A percentile compares a stretch with the other conserved stretches of the same genome.
Evolutionary conservation across 441 rosid species (phyloP).

Genomic region (Biscutella auriculata): DNA sequence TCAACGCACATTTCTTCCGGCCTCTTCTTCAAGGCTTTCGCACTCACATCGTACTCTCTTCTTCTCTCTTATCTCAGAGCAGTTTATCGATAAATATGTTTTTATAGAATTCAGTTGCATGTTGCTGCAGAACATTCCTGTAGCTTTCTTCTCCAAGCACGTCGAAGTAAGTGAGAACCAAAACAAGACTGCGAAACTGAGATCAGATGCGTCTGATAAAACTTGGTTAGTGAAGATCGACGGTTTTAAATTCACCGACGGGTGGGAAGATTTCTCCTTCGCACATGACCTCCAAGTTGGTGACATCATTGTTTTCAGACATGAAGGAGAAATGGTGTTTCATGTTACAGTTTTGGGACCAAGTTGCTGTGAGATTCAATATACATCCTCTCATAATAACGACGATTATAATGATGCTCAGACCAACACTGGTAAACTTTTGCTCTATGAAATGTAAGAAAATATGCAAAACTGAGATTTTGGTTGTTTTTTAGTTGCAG

Average conservation of each 20-base stretch:
- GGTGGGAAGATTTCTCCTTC: slow-evolving; percentile 13
- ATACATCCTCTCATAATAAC: background rate
- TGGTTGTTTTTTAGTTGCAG: background rate
- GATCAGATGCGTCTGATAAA: background rate
- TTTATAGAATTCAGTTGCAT: background rate
- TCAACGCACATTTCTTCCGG: slow-evolving; percentile 12
- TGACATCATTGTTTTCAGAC: slow-evolving; percentile 13
- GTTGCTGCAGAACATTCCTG: slow-evolving; percentile 17
- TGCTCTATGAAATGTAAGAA: background rate
- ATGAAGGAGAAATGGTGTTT: slow-evolving; percentile 15
- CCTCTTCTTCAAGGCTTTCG: slow-evolving; percentile 14
- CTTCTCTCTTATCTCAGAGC: background rate
- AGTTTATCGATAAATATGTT: background rate
- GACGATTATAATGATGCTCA: background rate
- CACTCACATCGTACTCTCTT: slow-evolving; percentile 14
- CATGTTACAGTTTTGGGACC: slow-evolving; percentile 17
- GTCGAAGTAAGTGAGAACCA: slow-evolving; percentile 6
- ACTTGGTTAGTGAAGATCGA: slow-evolving; percentile 19
- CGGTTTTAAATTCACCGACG: slow-evolving; percentile 5
- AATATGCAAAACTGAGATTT: background rate
- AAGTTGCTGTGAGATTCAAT: slow-evolving; percentile 11
- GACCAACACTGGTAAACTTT: slow-evolving; percentile 6
- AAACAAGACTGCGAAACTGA: slow-evolving; percentile 2
- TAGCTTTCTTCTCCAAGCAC: slow-evolving; percentile 7
- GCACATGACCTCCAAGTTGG: slow-evolving; percentile 18